Evolutionary conservation across 305 asterid genomes (phyloP).

Genomic region (Fraxinus albicans): DNA sequence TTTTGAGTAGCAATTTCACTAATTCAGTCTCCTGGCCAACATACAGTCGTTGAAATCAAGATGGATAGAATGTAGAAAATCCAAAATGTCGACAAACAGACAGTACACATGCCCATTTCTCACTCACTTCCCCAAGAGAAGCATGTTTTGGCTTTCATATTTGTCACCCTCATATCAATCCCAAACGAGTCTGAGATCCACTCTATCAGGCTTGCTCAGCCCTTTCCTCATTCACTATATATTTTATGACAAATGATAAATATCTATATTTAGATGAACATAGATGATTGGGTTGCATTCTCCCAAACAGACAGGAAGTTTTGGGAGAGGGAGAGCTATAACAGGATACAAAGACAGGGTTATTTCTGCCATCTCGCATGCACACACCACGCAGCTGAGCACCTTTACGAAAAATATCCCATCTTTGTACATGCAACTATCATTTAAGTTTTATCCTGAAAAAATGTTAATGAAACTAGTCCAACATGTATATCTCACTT

Average conservation of each 20-base stretch:
- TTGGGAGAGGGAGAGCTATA: not conserved
- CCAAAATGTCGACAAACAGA: not conserved
- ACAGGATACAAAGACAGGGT: not conserved
- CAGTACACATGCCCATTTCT: not conserved
- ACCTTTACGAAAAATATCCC: not conserved
- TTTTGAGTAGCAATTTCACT: not conserved
- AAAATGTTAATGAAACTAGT: not conserved
- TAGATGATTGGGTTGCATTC: not conserved
- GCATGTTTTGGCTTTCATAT: not conserved
- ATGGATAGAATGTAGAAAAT: not conserved
- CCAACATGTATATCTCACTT: slow-evolving; percentile 9
- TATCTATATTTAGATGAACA: not conserved
- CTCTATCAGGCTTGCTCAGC: not conserved
- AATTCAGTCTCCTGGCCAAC: not conserved
- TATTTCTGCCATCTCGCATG: not conserved
- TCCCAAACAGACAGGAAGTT: not conserved
- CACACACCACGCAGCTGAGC: not conserved
- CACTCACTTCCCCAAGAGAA: slow-evolving; percentile 8
- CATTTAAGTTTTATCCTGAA: not conserved
- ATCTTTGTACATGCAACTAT: not conserved
- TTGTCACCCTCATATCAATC: slow-evolving; percentile 4
- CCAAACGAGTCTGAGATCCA: not conserved
- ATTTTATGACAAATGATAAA: not conserved
- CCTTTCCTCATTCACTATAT: not conserved
- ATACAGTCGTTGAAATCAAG: not conserved